Percentiles rank a stretch among this genome's conserved stretches.
Conservation (phyloP, 208 protist species). For the Trypanosoma lewisi region DNA sequence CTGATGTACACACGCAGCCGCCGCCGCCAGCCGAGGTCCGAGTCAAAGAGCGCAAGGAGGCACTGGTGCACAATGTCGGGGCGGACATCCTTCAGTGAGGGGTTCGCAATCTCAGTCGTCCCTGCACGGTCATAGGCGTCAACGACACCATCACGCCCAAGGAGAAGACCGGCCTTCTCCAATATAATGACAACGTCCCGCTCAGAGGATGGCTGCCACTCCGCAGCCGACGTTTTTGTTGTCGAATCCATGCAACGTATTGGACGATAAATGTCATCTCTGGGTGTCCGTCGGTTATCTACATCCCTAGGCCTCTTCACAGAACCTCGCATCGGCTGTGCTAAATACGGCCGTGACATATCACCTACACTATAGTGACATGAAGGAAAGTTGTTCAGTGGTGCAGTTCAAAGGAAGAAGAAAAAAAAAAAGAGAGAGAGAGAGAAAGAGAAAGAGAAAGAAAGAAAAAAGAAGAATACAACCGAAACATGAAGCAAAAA, state of each 20-base stretch:
- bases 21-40: slow-evolving; percentile 58
- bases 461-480: too few species aligned
- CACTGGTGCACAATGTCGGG: slow-evolving; percentile 92
- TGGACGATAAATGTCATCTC: slow-evolving; percentile 13
- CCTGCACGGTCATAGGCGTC: slow-evolving; percentile 82
- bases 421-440: not conserved
- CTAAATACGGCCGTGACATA: not conserved
- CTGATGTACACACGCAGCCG: slow-evolving; percentile 85
- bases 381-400: not conserved
- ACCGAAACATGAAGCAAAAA: too few species aligned
- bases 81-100: slow-evolving; percentile 68
- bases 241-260: not conserved
- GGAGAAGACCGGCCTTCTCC: slow-evolving; percentile 77
- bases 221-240: not conserved
- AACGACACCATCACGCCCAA: slow-evolving; percentile 72
- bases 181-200: slow-evolving; percentile 84
- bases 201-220: not conserved
- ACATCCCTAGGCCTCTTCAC: slow-evolving; percentile 11
- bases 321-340: not conserved
- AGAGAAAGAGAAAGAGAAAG: not conserved
- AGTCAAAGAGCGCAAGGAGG: slow-evolving; percentile 90
- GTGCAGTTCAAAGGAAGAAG: not conserved
- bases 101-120: slow-evolving; percentile 78
- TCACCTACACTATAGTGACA: not conserved
- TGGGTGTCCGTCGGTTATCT: not conserved